phyloP scores from a whole-genome alignment of 805 yeast species.

The Monosporozyma unispora region DNA sequence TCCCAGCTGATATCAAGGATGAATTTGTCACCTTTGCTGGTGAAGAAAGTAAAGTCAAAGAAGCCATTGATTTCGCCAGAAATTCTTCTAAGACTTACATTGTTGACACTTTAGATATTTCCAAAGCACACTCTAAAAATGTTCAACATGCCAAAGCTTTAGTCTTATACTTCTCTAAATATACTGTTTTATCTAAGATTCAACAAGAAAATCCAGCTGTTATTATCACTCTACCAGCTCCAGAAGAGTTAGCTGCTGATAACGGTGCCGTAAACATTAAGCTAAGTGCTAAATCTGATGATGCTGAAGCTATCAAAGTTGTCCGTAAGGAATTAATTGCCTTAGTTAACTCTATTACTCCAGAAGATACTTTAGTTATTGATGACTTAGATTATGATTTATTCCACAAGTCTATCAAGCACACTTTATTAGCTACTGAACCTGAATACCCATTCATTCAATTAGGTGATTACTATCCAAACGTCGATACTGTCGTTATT shows the following conservation, averaged over 20 bases:
- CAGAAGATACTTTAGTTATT: conserved; percentile 49
- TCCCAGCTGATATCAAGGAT: conserved; percentile 41
- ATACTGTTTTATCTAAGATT: conserved; percentile 37
- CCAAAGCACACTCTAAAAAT: conserved; percentile 82
- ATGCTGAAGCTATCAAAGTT: conserved; percentile 41
- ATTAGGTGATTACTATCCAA: conserved; percentile 40
- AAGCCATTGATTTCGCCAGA: conserved; percentile 58
- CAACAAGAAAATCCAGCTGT: conserved; percentile 36
- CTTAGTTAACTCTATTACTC: conserved; percentile 63
- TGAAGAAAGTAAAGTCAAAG: conserved; percentile 44
- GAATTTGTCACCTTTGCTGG: conserved; percentile 55
- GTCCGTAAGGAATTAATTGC: conserved; percentile 69
- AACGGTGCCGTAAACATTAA: conserved; percentile 42
- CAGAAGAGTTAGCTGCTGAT: conserved; percentile 35
- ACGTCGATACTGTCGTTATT: conserved; percentile 44
- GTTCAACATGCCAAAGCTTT: conserved; percentile 66
- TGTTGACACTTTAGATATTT: conserved; percentile 67
- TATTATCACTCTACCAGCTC: conserved; percentile 40
- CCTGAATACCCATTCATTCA: conserved; percentile 51
- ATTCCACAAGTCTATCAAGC: conserved; percentile 24
- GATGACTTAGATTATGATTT: conserved; percentile 52
- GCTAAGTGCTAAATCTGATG: conserved; percentile 45
- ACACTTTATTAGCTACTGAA: conserved; percentile 17
- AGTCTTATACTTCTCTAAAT: conserved; percentile 53
- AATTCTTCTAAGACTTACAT: conserved; percentile 48